Base-by-base conservation (phyloP, 108 stramenopile genomes). In the Pseudonitzschia delicatissima region DNA sequence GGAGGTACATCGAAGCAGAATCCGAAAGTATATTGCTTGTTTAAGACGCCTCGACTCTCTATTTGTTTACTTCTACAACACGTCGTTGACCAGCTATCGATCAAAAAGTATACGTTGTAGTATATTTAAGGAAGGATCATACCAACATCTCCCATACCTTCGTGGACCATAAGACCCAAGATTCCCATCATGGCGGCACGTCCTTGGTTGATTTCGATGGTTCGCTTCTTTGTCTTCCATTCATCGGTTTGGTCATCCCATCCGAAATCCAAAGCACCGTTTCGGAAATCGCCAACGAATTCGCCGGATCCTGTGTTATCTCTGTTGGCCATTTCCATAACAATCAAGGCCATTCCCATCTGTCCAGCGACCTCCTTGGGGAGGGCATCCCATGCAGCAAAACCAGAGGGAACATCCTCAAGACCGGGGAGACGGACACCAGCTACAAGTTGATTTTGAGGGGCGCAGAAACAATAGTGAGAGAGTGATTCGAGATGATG, bases 131-230 rank as follows among this genome's bases (percentile, higher is more conserved):
- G 70, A 64, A 53, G 53, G 35, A 71, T 66, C 25, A 57, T 55
- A 27, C 66, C 57, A n/a, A 71, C 26, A 55, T 71, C 66, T 33
- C 68, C 68, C 12, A 69, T 7, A 15, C 37, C 21, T 34, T 69
- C 68, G 44, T 69, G 68, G n/a, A 69, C 68, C 68, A 69, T 69
- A 18, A 69, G 20, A 25, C 66, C 77, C 40, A 79, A 64, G 50
- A 74, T 74, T 26, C 78, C 78, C 68, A 78, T 69, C 72, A 66
- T 58, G 33, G 86, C 86, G 26, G 84, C 83, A 53, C 86, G 82
- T 47, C 86, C 86, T 55, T 87, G 83, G 82, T 87, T 85, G 25
- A 86, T 64, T 60, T 86, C 85, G 35, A 85, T 78, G 36, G 82
- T 80, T 51, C 80, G 77, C 81, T 86, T 86, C 63, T 69, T 40